phyloP scores from a whole-genome alignment of 352 stramenopile species.

The Thalassiosira mediterranea region DNA sequence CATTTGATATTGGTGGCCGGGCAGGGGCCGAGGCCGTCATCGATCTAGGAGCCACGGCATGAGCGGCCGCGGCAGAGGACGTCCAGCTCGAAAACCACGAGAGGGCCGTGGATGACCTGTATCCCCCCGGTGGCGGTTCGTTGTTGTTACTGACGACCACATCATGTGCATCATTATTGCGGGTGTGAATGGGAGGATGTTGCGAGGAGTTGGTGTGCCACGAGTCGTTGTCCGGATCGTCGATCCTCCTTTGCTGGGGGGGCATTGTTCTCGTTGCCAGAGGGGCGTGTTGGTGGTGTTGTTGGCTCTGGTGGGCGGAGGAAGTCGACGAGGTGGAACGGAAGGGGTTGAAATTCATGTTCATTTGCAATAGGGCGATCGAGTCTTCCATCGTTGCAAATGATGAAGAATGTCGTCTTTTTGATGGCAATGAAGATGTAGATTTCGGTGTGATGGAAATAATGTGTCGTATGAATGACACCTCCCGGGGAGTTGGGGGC shows the following conservation, averaged over 20 bases:
- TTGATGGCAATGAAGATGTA: no score
- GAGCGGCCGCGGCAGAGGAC: no score
- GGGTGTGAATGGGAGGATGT: constrained; percentile 1
- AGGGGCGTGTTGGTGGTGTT: constrained; percentile 10
- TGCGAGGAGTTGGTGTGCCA: constrained; percentile 25
- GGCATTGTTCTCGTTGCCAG: no score
- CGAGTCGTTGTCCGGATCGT: constrained; percentile 18
- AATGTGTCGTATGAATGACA: not conserved
- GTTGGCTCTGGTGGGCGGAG: no score
- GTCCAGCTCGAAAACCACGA: constrained; percentile 50
- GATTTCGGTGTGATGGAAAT: no score
- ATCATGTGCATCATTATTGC: no score
- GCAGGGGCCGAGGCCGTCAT: constrained; percentile 8
- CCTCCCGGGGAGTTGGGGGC: no score
- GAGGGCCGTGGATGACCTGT: constrained; percentile 4
- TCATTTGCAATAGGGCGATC: constrained; percentile 16
- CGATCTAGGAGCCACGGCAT: not conserved
- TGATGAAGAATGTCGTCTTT: no score
- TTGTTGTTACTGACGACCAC: no score
- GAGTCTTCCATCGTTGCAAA: constrained; percentile 10
- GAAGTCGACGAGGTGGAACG: constrained; percentile 9
- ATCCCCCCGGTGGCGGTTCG: no score
- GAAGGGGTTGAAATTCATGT: constrained; percentile 58
- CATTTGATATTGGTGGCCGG: not conserved
- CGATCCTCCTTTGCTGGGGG: no score